Evolutionary conservation across 352 stramenopile species (phyloP).

Genomic region (Elongisporangium prolatum): DNA sequence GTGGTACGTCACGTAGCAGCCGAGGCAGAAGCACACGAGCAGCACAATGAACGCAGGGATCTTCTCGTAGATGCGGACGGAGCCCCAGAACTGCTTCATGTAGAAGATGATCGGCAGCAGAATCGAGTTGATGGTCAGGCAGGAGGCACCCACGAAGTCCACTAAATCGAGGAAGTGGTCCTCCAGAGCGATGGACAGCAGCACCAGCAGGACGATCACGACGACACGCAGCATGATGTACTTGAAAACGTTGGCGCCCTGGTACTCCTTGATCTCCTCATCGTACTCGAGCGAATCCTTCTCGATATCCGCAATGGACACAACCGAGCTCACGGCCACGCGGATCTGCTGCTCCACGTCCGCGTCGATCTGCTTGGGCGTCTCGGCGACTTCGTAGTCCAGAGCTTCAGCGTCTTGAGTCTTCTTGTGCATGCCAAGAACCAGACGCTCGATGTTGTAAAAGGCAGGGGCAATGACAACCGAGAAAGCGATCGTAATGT

Average conservation of each 20-base stretch:
- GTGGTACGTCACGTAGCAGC: constrained; percentile 26
- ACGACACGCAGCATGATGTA: constrained; percentile 1
- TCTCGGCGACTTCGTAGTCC: constrained; percentile 11
- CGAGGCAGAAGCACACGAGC: constrained; percentile 17
- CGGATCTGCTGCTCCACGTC: constrained; percentile 18
- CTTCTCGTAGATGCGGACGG: constrained; percentile 29
- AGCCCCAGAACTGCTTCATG: constrained; percentile 24
- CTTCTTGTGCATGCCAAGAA: constrained; percentile 36
- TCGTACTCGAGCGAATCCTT: constrained; percentile 14
- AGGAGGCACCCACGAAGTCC: constrained; percentile 32
- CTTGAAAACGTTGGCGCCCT: constrained; percentile 4
- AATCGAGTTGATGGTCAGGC: constrained; percentile 26
- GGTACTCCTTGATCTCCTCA: constrained; percentile 9
- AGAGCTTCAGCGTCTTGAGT: constrained; percentile 7
- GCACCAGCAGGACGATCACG: constrained; percentile 4
- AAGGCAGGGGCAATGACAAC: constrained; percentile 33
- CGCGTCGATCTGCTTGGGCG: constrained; percentile 13
- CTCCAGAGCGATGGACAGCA: constrained; percentile 5
- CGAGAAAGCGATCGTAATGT: constrained; percentile 38
- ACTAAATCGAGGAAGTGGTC: constrained; percentile 20
- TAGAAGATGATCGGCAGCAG: constrained; percentile 36
- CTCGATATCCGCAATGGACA: constrained; percentile 40
- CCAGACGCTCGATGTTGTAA: constrained; percentile 25
- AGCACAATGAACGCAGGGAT: constrained; percentile 14
- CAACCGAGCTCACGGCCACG: constrained; percentile 33